Percentiles rank a stretch among this genome's conserved stretches.
phyloP scores from a whole-genome alignment of 1,139 yeast genomes.

The Magnusiomyces tetraspermus region DNA sequence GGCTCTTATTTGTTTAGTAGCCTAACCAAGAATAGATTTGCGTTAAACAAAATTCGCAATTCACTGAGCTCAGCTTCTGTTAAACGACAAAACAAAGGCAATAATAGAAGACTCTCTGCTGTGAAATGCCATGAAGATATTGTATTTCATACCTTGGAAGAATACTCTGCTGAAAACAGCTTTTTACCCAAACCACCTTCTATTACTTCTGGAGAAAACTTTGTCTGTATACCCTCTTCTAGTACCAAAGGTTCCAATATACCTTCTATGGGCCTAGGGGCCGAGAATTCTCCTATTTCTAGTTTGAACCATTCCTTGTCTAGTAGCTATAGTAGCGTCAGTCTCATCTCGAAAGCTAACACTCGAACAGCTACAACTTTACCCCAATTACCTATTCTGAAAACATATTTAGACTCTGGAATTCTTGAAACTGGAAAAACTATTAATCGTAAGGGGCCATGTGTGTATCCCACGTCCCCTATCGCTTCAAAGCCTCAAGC shows the following conservation, averaged over 20 bases:
- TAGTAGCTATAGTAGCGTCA: neutral
- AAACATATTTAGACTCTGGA: too few relatives aligned
- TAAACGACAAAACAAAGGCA: neutral
- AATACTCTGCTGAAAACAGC: neutral
- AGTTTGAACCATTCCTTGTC: neutral
- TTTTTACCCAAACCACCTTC: neutral
- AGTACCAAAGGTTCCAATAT: neutral
- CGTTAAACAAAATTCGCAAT: neutral
- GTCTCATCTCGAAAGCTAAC: neutral
- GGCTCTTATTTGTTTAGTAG: neutral
- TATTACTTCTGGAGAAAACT: too few relatives aligned
- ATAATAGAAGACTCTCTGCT: neutral
- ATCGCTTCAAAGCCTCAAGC: neutral
- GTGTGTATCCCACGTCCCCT: neutral
- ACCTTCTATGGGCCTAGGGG: too few relatives aligned
- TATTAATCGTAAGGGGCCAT: neutral
- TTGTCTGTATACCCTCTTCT: too few relatives aligned
- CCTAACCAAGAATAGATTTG: neutral
- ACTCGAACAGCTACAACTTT: slow-evolving; percentile 2
- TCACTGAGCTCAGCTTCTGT: slow-evolving; percentile 11
- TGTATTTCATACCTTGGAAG: neutral
- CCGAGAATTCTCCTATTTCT: neutral
- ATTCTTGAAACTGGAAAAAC: neutral
- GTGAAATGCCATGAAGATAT: neutral
- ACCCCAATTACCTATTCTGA: neutral